phyloP scores from a whole-genome alignment of 2,329 filamentous ascomycete species.

The Aureobasidium sp. region DNA sequence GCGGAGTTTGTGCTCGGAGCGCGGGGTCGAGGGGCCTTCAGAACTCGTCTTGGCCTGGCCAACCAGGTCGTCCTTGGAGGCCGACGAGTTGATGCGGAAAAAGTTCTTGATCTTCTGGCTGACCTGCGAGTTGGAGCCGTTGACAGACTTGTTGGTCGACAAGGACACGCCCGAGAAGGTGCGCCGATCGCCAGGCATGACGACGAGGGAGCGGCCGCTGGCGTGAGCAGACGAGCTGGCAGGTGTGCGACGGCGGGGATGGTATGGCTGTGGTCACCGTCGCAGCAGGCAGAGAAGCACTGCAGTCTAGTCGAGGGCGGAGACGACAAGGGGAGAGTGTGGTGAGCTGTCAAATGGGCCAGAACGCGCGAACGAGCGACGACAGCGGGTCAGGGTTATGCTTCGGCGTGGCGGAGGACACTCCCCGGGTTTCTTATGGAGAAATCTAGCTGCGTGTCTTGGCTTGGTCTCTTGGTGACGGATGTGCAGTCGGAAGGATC shows the following conservation, averaged over 20 bases:
- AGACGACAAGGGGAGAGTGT: background rate
- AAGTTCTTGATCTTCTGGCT: slow-evolving; percentile 63
- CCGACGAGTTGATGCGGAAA: slow-evolving; percentile 55
- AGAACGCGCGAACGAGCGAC: slow-evolving; percentile 11
- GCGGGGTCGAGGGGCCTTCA: slow-evolving; percentile 39
- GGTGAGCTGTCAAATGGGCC: slow-evolving; percentile 5
- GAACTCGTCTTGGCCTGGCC: slow-evolving; percentile 29
- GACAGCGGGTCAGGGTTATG: slow-evolving; percentile 14
- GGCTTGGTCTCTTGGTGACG: background rate
- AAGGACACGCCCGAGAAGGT: slow-evolving; percentile 39
- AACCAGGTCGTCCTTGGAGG: slow-evolving; percentile 34
- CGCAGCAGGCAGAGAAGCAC: slow-evolving; percentile 3
- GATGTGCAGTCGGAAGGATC: background rate
- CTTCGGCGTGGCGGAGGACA: slow-evolving; percentile 10
- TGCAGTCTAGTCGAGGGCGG: background rate
- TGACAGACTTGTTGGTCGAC: slow-evolving; percentile 41
- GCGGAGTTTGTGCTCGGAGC: slow-evolving; percentile 61
- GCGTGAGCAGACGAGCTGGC: background rate
- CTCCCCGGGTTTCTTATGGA: background rate
- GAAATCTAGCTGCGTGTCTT: background rate
- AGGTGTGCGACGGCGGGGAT: slow-evolving; percentile 2
- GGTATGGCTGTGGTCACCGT: background rate
- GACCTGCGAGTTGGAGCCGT: slow-evolving; percentile 47
- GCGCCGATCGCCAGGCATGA: slow-evolving; percentile 39
- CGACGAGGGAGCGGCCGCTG: slow-evolving; percentile 18